Conservation (phyloP, 176 grass and related monocot species). For the maize (Zea mays) region DNA sequence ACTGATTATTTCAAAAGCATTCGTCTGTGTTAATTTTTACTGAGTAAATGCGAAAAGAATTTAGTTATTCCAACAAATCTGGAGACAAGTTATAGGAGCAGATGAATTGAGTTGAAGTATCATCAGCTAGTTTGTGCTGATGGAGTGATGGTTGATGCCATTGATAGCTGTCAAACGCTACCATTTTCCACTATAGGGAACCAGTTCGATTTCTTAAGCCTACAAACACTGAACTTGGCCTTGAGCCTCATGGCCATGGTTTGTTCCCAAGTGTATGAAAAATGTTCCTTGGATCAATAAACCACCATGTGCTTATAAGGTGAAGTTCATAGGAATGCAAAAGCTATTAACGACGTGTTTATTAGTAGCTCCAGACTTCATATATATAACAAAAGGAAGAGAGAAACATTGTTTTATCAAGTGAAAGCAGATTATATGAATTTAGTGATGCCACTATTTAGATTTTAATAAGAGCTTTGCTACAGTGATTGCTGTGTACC, state of each 20-base stretch:
- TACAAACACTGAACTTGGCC: background rate
- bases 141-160: background rate
- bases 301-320: background rate
- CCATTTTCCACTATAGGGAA: background rate
- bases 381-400: background rate
- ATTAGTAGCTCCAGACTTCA: constrained; percentile 3
- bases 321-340: background rate
- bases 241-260: background rate
- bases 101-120: background rate
- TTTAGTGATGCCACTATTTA: background rate
- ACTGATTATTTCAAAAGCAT: background rate
- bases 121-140: background rate
- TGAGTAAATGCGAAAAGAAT: background rate
- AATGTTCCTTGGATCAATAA: constrained; percentile 11
- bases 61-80: background rate
- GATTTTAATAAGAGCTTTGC: background rate
- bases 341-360: background rate
- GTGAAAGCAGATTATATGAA: background rate
- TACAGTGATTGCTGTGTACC: background rate
- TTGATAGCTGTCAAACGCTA: background rate
- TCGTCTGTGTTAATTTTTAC: background rate
- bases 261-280: background rate
- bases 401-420: background rate
- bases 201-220: background rate
- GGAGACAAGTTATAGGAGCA: background rate